Base-by-base conservation (phyloP, 495 filamentous ascomycete species). In the Penicillium dipodomyicola region DNA sequence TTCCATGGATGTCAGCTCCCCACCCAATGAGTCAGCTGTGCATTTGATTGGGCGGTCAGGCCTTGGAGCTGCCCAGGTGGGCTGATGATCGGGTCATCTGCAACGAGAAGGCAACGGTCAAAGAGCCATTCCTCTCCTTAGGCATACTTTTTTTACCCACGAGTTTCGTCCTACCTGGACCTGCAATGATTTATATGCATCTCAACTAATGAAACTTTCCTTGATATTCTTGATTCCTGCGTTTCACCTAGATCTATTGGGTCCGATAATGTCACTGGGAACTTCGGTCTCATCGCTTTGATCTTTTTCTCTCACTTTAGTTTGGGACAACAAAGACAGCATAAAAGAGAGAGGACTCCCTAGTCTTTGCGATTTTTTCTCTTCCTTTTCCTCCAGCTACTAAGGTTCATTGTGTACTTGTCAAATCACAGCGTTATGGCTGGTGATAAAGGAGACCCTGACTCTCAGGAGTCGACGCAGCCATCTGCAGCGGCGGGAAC, bases 401-500 rank as follows among this genome's bases (percentile, higher is more conserved):
- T 1, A 17, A 39, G 7, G 35, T 46, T 56, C 42, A 10, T 22
- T 56, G 39, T 30, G 59, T 27, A 49, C 48, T 29, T 41, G 32
- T 49, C 45, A 42, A 54, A 61, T 48, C 39, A 40, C 49, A 10
- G 20, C 10, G 37, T 52, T 33, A 67, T 69, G 66, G 59, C 64
- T 22, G 54, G 49, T 20, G 59, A 67, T 50, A 61, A 62, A 49
- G 55, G 25, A 33, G 56, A 67, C 45, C 29, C 17, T 30, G 56
- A 62, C 27, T 51, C 40, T 23, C 39, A 58, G 40, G 58, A 59
- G 25, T 30, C 66, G 20, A 45, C 49, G 17, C 57, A 52, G 39
- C 60, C 55, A 29, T 47, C 52, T 54, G 52, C 52, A 11, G 8
- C 25, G 39, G 27, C 11, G 1, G 23, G 32, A 39, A 45, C 5